These are phyloP conservation scores for Nevesoporus exiguus DNA, from an alignment of 768 basidiomycete species.

Conservation along the genomic window DNA sequence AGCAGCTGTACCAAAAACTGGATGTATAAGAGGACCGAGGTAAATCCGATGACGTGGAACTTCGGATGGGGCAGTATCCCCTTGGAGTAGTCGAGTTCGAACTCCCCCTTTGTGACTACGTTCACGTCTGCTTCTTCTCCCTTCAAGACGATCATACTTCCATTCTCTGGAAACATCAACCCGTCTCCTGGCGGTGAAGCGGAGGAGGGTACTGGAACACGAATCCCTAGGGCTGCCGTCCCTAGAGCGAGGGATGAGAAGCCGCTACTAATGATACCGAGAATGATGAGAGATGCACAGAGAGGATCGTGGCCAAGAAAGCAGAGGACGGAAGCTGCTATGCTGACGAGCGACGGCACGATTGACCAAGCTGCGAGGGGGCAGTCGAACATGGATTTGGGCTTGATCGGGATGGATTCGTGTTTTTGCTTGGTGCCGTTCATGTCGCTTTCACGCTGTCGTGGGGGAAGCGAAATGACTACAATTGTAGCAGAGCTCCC, in stretches of 20 bases:
- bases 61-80: constrained; percentile 3
- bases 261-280: constrained; percentile 32
- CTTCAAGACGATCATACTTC: constrained; percentile 24
- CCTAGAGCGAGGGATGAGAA: constrained; percentile 29
- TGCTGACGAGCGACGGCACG: constrained; percentile 25
- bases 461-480: constrained; percentile 12
- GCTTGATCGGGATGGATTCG: constrained; percentile 3
- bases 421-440: not conserved
- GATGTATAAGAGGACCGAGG: constrained; percentile 24
- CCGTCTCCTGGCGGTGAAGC: constrained; percentile 32
- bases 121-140: constrained; percentile 30
- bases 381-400: constrained; percentile 1
- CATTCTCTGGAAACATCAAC: constrained; percentile 19
- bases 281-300: constrained; percentile 29
- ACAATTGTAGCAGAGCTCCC: constrained; percentile 14
- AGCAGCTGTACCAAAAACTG: constrained; percentile 34
- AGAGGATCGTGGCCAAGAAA: constrained; percentile 21
- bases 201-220: constrained; percentile 21
- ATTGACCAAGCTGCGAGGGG: constrained; percentile 15
- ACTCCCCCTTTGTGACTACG: constrained; percentile 31
- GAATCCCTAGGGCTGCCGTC: constrained; percentile 23
- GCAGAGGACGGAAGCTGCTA: constrained; percentile 20
- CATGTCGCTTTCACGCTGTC: not conserved
- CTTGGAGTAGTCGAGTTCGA: constrained; percentile 25
- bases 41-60: constrained; percentile 17